Evolutionary conservation across 169 alveolate genomes (phyloP).

Genomic region (Eimeria praecox): DNA sequence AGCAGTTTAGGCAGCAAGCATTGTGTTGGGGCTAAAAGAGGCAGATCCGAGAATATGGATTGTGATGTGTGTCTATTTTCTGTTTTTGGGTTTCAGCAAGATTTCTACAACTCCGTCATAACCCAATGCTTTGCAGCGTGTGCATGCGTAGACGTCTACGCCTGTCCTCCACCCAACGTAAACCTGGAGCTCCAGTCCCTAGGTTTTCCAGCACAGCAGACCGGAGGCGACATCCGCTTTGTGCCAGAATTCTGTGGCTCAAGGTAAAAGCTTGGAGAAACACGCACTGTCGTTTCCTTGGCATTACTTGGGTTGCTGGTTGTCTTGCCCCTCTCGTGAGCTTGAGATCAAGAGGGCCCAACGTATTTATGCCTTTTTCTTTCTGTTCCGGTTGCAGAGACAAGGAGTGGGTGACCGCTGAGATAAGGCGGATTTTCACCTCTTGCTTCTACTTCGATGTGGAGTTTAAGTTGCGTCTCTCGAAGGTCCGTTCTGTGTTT

Average conservation of each 20-base stretch:
- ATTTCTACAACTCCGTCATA: constrained; percentile 46
- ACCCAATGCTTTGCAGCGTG: constrained; percentile 56
- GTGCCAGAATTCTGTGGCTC: constrained; percentile 61
- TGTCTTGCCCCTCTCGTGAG: background rate
- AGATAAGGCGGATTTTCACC: constrained; percentile 58
- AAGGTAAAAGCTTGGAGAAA: constrained; percentile 1
- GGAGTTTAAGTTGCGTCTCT: constrained; percentile 62
- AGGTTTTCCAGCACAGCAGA: constrained; percentile 56
- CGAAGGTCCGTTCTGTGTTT: constrained; percentile 23
- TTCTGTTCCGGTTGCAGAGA: constrained; percentile 27
- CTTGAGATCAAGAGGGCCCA: background rate
- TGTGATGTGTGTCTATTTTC: background rate
- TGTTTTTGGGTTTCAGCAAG: constrained; percentile 47
- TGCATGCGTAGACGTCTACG: constrained; percentile 54
- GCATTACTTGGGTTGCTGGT: background rate
- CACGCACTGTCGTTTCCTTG: background rate
- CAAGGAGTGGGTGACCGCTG: constrained; percentile 73
- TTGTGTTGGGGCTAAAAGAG: background rate
- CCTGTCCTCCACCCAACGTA: constrained; percentile 55
- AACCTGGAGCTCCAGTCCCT: constrained; percentile 60
- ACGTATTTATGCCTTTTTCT: background rate
- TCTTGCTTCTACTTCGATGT: constrained; percentile 67
- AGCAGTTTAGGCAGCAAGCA: background rate
- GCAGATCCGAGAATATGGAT: background rate
- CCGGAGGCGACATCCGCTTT: constrained; percentile 71